A percentile compares a stretch with the other conserved stretches of the same genome.
Evolutionary conservation across 768 basidiomycete genomes (phyloP).

Genomic region (Tulasnella sp.): DNA sequence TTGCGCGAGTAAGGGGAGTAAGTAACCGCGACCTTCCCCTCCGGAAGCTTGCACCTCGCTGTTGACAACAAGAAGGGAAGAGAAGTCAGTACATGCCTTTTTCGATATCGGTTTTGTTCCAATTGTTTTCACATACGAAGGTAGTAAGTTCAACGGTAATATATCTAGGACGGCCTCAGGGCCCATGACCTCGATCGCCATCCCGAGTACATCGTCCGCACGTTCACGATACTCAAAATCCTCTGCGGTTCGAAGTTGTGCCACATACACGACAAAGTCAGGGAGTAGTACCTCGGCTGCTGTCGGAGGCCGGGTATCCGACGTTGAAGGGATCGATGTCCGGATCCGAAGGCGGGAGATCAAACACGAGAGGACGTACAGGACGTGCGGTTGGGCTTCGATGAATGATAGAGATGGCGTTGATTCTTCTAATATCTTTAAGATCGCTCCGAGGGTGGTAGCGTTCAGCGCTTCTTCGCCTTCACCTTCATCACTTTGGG

Average conservation of each 20-base stretch:
- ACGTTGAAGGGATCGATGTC: conserved; percentile 27
- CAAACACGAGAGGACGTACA: conserved; percentile 63
- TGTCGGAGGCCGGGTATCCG: conserved; percentile 30
- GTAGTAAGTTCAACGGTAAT: conserved; percentile 81
- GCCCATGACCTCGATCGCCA: conserved; percentile 77
- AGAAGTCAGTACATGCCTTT: background rate
- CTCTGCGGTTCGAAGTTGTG: conserved; percentile 62
- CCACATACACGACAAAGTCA: conserved; percentile 59
- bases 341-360: conserved; percentile 50
- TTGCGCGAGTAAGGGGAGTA: conserved; percentile 76
- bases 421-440: conserved; percentile 53
- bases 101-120: background rate
- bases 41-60: background rate
- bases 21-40: conserved; percentile 75
- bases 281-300: conserved; percentile 63
- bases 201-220: conserved; percentile 66
- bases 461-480: conserved; percentile 35
- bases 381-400: conserved; percentile 64
- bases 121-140: conserved; percentile 41
- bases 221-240: conserved; percentile 86
- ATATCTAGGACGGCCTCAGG: conserved; percentile 63
- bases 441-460: conserved; percentile 50
- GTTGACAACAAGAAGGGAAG: background rate
- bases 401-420: conserved; percentile 66
- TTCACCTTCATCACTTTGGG: conserved; percentile 28